Conservation (phyloP, 2,329 filamentous ascomycete species). For the Penicillium sp. region DNA sequence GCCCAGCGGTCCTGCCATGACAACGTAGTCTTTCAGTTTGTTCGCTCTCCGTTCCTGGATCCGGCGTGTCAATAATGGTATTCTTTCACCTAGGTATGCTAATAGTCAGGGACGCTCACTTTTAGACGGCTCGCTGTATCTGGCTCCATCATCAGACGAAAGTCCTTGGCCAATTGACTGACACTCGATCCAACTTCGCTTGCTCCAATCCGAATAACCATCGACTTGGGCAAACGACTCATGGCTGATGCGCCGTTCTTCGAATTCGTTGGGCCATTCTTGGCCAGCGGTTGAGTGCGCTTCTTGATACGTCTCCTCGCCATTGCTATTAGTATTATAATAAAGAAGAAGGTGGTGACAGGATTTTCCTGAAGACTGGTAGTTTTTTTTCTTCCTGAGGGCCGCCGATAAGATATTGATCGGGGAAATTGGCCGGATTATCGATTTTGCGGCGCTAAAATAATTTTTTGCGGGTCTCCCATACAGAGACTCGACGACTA, state of each 20-base stretch:
- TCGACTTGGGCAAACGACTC: conserved; percentile 71
- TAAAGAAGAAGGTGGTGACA: neutral
- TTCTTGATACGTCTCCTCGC: conserved; percentile 80
- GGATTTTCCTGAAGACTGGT: neutral
- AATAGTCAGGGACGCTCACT: conserved; percentile 29
- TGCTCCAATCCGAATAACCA: conserved; percentile 96
- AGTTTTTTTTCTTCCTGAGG: conserved; percentile 2
- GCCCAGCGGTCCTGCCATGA: conserved; percentile 91
- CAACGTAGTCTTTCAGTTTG: conserved; percentile 83
- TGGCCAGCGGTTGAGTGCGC: conserved; percentile 73
- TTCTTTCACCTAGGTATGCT: neutral
- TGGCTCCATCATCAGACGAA: conserved; percentile 91
- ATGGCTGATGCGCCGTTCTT: conserved; percentile 34
- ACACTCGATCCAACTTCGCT: conserved; percentile 89
- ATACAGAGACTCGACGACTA: neutral
- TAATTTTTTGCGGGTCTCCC: conserved; percentile 24
- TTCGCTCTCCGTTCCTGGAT: conserved; percentile 74
- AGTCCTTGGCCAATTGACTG: conserved; percentile 85
- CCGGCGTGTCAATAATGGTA: neutral
- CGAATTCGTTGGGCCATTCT: conserved; percentile 48
- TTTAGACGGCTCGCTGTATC: conserved; percentile 85
- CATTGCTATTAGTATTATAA: conserved; percentile 50
- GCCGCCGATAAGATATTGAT: conserved; percentile 28
- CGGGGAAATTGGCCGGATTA: conserved; percentile 32
- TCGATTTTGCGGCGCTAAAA: conserved; percentile 32